phyloP scores from a whole-genome alignment of 2,329 filamentous ascomycete genomes.

The Aspergillus hiratsukae region DNA sequence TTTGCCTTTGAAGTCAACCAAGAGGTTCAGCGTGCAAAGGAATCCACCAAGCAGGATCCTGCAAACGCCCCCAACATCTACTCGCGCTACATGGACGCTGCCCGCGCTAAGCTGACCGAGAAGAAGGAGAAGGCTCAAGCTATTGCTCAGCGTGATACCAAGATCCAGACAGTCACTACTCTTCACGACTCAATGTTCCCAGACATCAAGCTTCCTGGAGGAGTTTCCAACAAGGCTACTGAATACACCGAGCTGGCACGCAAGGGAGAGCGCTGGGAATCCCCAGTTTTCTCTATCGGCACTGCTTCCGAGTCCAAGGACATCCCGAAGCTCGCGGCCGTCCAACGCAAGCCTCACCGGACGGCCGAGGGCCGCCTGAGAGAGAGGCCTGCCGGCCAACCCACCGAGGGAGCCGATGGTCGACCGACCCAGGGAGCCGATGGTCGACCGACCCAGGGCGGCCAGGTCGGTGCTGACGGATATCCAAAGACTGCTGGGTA shows the following conservation, averaged over 20 bases:
- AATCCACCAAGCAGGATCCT: conserved; percentile 63
- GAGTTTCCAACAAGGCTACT: conserved; percentile 88
- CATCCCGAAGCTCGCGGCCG: conserved; percentile 56
- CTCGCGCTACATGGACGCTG: conserved; percentile 72
- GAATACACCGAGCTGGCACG: conserved; percentile 84
- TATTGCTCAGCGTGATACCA: conserved; percentile 56
- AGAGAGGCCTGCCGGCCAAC: conserved; percentile 6
- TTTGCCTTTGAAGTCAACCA: conserved; percentile 72
- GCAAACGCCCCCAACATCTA: conserved; percentile 78
- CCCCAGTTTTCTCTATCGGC: conserved; percentile 86
- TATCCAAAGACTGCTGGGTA: conserved; percentile 11
- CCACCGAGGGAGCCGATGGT: background rate
- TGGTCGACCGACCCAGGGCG: conserved; percentile 1
- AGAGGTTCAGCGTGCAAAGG: conserved; percentile 70
- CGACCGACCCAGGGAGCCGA: background rate
- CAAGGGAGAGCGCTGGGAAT: conserved; percentile 93
- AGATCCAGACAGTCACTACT: conserved; percentile 78
- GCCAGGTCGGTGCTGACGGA: conserved; percentile 11
- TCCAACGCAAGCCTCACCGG: conserved; percentile 58
- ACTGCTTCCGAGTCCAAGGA: conserved; percentile 66
- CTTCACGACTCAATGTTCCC: conserved; percentile 91
- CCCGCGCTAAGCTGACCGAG: conserved; percentile 68
- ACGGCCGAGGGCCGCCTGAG: conserved; percentile 27
- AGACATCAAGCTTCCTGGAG: conserved; percentile 76
- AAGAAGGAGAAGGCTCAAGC: conserved; percentile 72